phyloP scores from a whole-genome alignment of 805 yeast genomes.

The Deakozyma indianensis region DNA sequence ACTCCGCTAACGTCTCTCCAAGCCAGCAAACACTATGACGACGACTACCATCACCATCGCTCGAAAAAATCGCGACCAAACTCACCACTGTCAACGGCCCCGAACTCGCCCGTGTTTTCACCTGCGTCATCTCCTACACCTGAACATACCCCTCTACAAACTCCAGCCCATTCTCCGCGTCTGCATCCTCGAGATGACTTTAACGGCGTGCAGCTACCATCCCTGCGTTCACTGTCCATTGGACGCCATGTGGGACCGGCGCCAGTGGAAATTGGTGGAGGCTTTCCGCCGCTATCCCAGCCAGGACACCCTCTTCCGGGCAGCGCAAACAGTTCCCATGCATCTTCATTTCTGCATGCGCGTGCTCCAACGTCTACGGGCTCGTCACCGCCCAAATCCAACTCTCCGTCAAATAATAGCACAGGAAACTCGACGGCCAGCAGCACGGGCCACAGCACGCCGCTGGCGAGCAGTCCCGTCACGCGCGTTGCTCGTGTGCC shows the following conservation, averaged over 20 bases:
- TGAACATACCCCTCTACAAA: slow-evolving; percentile 28
- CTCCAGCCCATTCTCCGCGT: slow-evolving; percentile 32
- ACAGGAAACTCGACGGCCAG: slow-evolving; percentile 2
- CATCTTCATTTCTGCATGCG: neutral
- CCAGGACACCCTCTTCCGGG: slow-evolving; percentile 3
- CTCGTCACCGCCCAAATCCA: slow-evolving; percentile 7
- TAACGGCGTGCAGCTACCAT: slow-evolving; percentile 23
- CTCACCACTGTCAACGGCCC: slow-evolving; percentile 29
- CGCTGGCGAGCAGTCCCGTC: slow-evolving; percentile 4
- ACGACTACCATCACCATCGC: slow-evolving; percentile 15
- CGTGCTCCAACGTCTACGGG: slow-evolving; percentile 4
- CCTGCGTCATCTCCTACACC: slow-evolving; percentile 26
- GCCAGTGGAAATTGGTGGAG: slow-evolving; percentile 6
- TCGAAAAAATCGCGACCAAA: slow-evolving; percentile 26
- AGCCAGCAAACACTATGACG: slow-evolving; percentile 14
- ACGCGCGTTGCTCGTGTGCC: slow-evolving; percentile 6
- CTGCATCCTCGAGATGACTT: slow-evolving; percentile 24
- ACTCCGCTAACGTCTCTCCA: slow-evolving; percentile 17
- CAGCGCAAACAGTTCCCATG: neutral
- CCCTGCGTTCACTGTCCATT: slow-evolving; percentile 22
- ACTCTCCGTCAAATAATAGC: slow-evolving; percentile 1
- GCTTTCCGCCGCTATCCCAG: slow-evolving; percentile 12
- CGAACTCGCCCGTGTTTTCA: slow-evolving; percentile 26
- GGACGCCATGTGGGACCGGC: slow-evolving; percentile 5
- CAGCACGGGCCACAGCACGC: slow-evolving; percentile 1